Conservation (phyloP, 176 grass and related monocot genomes). For the Oryza nivara region DNA sequence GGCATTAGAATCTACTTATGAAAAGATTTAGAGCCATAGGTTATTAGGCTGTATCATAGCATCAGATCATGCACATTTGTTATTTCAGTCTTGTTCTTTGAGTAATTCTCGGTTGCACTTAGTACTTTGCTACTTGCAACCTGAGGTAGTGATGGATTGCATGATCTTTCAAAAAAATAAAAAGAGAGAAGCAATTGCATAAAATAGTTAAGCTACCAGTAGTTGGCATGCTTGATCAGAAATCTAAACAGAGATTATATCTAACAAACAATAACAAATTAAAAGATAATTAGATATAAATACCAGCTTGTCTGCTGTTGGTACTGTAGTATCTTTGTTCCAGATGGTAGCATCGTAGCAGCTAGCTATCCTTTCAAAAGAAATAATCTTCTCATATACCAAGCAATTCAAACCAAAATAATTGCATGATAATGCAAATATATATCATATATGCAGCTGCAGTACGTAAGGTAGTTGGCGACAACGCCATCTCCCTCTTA, state of each 20-base stretch:
- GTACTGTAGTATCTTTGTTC: constrained; percentile 35
- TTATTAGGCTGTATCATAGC: not conserved
- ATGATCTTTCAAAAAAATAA: constrained; percentile 11
- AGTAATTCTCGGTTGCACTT: not conserved
- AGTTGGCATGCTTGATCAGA: constrained; percentile 7
- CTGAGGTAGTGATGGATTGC: not conserved
- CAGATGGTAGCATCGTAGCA: constrained; percentile 39
- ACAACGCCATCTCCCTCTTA: constrained; percentile 23
- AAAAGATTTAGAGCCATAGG: constrained; percentile 15
- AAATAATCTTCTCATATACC: not conserved
- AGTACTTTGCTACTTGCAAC: too few species aligned
- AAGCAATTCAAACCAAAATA: not conserved
- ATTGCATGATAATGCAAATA: constrained; percentile 2
- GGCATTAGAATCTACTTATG: constrained; percentile 10
- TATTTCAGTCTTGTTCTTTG: not conserved
- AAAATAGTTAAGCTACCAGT: not conserved
- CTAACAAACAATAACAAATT: constrained; percentile 4
- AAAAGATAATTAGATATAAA: constrained; percentile 15
- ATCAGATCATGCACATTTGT: constrained; percentile 18
- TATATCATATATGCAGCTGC: not conserved
- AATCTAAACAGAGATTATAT: constrained; percentile 25
- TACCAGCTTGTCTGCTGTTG: constrained; percentile 49
- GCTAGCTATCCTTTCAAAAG: constrained; percentile 15
- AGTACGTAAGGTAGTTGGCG: constrained; percentile 26
- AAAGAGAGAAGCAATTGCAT: not conserved